These are phyloP conservation scores for Diaporthe sp. DNA, from an alignment of 2,329 filamentous ascomycete species.

Conservation along the genomic window DNA sequence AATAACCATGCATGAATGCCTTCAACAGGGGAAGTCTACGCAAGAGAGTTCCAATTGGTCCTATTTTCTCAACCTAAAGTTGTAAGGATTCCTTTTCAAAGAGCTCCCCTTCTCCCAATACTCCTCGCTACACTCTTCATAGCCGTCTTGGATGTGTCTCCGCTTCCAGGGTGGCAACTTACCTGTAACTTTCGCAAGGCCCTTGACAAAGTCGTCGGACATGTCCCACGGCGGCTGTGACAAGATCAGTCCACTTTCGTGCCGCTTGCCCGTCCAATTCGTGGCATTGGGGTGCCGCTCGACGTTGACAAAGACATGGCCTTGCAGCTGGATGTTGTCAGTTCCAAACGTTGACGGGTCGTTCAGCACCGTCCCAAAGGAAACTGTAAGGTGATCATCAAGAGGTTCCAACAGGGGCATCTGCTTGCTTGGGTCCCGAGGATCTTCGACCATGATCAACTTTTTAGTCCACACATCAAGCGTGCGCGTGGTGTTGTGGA, in stretches of 20 bases:
- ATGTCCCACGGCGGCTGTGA: neutral
- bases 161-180: neutral
- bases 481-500: neutral
- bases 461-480: neutral
- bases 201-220: neutral
- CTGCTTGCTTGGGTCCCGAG: neutral
- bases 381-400: neutral
- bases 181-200: neutral
- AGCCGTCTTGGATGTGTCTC: neutral
- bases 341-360: neutral
- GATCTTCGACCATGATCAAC: neutral
- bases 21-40: neutral
- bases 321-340: neutral
- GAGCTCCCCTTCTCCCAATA: neutral
- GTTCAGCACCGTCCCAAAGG: neutral
- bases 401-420: neutral
- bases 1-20: rapidly evolving
- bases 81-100: neutral
- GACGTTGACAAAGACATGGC: neutral
- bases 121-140: neutral
- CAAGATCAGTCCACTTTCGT: neutral
- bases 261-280: neutral
- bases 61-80: neutral
- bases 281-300: neutral
- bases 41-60: neutral